A percentile compares a stretch with the other conserved stretches of the same genome.
phyloP scores from a whole-genome alignment of 2,329 filamentous ascomycete species.

The Capronia americana region DNA sequence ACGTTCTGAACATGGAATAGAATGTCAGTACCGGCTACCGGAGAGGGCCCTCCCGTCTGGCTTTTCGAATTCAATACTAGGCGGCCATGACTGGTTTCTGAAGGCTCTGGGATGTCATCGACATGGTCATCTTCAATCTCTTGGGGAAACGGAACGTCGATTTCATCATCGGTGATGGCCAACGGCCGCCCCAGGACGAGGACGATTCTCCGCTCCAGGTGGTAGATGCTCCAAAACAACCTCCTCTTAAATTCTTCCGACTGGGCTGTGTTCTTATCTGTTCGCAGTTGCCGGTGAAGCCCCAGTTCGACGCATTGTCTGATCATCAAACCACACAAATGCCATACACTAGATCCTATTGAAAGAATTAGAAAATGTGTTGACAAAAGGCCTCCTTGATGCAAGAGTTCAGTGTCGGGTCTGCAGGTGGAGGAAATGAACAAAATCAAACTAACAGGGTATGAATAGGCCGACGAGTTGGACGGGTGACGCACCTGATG shows the following conservation, averaged over 20 bases:
- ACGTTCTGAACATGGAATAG: slow-evolving; percentile 19
- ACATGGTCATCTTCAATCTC: slow-evolving; percentile 20
- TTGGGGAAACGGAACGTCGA: slow-evolving; percentile 14
- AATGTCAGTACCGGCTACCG: slow-evolving; percentile 1
- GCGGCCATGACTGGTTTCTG: not conserved
- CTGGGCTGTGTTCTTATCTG: not conserved
- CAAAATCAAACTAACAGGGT: not conserved
- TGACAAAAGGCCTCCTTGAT: too few relatives aligned
- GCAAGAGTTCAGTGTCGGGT: not conserved
- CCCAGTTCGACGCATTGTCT: slow-evolving; percentile 27
- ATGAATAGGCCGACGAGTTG: not conserved
- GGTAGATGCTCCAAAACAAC: slow-evolving; percentile 23
- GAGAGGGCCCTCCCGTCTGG: not conserved
- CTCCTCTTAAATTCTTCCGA: slow-evolving; percentile 19
- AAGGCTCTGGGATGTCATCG: not conserved
- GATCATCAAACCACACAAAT: slow-evolving; percentile 24
- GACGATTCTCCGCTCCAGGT: slow-evolving; percentile 23
- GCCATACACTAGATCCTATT: slow-evolving; percentile 24
- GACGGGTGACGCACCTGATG: slow-evolving; percentile 18
- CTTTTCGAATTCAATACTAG: not conserved
- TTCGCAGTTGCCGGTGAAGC: slow-evolving; percentile 20
- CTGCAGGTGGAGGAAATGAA: not conserved
- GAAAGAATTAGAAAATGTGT: slow-evolving; percentile 1
- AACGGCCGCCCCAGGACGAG: slow-evolving; percentile 25
- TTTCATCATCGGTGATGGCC: slow-evolving; percentile 24